phyloP scores from a whole-genome alignment of 1,284 basidiomycete species.

The Ceratobasidium papillatum region DNA sequence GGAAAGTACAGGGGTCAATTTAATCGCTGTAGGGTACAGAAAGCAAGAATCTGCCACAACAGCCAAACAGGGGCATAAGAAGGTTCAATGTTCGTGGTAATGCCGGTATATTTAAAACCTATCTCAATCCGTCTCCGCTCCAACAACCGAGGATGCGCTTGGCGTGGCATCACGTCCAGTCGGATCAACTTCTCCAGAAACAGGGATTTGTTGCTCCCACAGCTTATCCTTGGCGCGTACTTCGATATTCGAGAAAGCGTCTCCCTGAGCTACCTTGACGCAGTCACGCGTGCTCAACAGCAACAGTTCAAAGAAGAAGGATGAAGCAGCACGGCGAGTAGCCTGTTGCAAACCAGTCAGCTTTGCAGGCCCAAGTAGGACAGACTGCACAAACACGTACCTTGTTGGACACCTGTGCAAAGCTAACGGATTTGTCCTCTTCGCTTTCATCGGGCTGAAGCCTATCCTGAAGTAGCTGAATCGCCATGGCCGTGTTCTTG shows the following conservation, averaged over 20 bases:
- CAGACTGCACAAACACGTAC: conserved; percentile 55
- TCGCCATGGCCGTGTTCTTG: conserved; percentile 90
- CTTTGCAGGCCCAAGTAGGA: conserved; percentile 20
- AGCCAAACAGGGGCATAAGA: background rate
- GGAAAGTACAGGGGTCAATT: background rate
- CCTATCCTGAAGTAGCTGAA: conserved; percentile 82
- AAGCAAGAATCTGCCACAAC: background rate
- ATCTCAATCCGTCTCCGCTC: conserved; percentile 28
- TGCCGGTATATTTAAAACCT: background rate
- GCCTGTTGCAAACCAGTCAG: conserved; percentile 60
- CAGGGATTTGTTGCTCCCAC: conserved; percentile 59
- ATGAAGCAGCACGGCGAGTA: conserved; percentile 87
- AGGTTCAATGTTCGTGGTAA: background rate
- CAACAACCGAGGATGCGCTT: conserved; percentile 32
- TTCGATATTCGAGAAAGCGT: conserved; percentile 83
- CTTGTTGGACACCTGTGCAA: conserved; percentile 77
- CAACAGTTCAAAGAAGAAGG: conserved; percentile 98
- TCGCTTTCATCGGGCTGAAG: conserved; percentile 61
- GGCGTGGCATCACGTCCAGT: conserved; percentile 36
- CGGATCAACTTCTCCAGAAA: conserved; percentile 20
- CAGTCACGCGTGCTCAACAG: conserved; percentile 93
- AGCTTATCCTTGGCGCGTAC: conserved; percentile 84
- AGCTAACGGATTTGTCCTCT: conserved; percentile 71
- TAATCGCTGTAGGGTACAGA: background rate
- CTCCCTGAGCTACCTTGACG: conserved; percentile 76